A percentile compares a stretch with the other conserved stretches of the same genome.
phyloP scores from a whole-genome alignment of 169 alveolate species.

The Babesia divergens region DNA sequence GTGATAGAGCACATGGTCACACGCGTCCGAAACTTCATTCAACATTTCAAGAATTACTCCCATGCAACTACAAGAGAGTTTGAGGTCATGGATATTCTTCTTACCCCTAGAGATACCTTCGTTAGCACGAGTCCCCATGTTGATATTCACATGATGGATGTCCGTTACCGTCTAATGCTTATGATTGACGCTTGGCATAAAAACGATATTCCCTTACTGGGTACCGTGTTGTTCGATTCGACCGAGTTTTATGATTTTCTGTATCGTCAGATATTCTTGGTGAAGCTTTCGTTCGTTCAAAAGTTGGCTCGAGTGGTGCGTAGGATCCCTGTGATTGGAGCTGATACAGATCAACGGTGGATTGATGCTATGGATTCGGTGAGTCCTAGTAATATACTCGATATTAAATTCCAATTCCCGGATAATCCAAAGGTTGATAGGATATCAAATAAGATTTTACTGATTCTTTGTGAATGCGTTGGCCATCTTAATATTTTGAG shows the following conservation, averaged over 20 bases:
- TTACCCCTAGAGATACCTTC: constrained; percentile 52
- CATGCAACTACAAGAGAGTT: not conserved
- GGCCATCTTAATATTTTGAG: constrained; percentile 25
- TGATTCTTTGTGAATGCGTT: constrained; percentile 19
- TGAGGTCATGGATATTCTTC: constrained; percentile 25
- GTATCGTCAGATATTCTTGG: constrained; percentile 40
- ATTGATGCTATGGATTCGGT: constrained; percentile 11
- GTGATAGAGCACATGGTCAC: constrained; percentile 37
- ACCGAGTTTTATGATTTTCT: constrained; percentile 37
- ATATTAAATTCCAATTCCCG: constrained; percentile 19
- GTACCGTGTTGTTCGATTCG: constrained; percentile 22
- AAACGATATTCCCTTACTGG: constrained; percentile 23
- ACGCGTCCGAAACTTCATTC: constrained; percentile 45
- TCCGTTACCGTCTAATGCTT: constrained; percentile 47
- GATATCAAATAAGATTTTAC: constrained; percentile 18
- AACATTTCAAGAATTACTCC: not conserved
- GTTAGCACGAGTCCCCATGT: constrained; percentile 17
- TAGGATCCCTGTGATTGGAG: constrained; percentile 18
- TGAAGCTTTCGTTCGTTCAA: constrained; percentile 30
- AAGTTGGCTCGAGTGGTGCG: constrained; percentile 56
- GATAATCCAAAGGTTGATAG: constrained; percentile 4
- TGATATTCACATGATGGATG: constrained; percentile 44
- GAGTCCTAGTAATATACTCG: constrained; percentile 15
- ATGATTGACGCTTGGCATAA: constrained; percentile 50
- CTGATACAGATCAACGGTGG: constrained; percentile 24